These are phyloP conservation scores for Chrysoporthe austroafricana DNA, from an alignment of 2,329 filamentous ascomycete species.

Conservation along the genomic window DNA sequence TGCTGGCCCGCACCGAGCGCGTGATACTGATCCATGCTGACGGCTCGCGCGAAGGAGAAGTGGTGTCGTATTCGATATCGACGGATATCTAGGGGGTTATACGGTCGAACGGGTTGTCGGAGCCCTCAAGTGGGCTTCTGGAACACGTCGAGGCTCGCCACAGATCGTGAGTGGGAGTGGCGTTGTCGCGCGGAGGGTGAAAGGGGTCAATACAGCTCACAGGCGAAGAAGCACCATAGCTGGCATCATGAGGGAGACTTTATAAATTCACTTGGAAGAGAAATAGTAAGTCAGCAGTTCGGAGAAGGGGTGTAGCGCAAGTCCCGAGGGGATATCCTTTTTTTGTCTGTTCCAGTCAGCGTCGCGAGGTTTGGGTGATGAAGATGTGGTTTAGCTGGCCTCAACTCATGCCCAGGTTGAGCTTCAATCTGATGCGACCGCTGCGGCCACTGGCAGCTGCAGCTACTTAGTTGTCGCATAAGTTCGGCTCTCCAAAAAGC, in stretches of 20 bases:
- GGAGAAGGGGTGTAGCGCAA: not conserved
- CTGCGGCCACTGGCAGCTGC: conserved; percentile 6
- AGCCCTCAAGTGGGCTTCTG: not conserved
- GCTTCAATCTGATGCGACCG: conserved; percentile 15
- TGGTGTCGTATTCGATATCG: not conserved
- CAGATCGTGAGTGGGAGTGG: not conserved
- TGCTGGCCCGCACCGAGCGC: conserved; percentile 54
- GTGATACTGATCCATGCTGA: conserved; percentile 52
- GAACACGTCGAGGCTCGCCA: not conserved
- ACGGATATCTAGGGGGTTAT: not conserved
- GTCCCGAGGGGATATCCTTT: not conserved
- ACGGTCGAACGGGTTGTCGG: not conserved
- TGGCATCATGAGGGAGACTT: conserved; percentile 4
- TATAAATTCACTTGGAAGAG: not conserved
- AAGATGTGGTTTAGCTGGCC: conserved; percentile 22
- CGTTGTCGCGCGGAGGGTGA: not conserved
- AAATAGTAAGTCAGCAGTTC: not conserved
- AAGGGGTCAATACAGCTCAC: not conserved
- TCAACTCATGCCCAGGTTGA: conserved; percentile 9
- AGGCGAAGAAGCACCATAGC: not conserved
- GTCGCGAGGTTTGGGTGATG: not conserved
- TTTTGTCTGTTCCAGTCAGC: not conserved
- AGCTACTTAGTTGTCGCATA: not conserved
- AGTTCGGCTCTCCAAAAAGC: not conserved
- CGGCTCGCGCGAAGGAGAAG: not conserved